A percentile compares a stretch with the other conserved stretches of the same genome.
Evolutionary conservation across 176 grass and related monocot species (phyloP).

Genomic region (Cenchrus fungigraminus): DNA sequence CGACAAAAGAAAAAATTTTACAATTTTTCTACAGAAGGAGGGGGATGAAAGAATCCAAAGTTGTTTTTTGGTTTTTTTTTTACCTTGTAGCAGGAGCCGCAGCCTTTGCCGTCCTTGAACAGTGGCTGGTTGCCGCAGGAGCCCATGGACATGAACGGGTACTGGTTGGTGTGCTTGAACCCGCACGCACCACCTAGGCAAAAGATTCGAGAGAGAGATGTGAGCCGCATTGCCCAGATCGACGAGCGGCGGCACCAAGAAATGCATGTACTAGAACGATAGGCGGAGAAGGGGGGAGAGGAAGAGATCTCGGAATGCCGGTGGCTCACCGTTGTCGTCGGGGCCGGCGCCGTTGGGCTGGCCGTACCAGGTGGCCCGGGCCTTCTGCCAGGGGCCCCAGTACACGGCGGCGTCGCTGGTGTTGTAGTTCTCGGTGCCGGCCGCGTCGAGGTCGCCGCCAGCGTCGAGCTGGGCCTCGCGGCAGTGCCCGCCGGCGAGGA

Average conservation of each 20-base stretch:
- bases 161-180: constrained; percentile 70
- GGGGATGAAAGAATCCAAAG: background rate
- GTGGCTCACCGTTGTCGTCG: constrained; percentile 68
- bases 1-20: background rate
- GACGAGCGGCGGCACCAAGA: background rate
- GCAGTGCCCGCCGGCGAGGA: constrained; percentile 37
- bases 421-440: constrained; percentile 30
- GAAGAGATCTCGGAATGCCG: background rate
- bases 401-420: constrained; percentile 45
- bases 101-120: constrained; percentile 88
- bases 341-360: constrained; percentile 76
- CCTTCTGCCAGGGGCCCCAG: constrained; percentile 55
- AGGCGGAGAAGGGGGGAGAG: background rate
- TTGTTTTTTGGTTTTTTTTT: background rate
- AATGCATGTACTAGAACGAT: background rate
- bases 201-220: constrained; percentile 1
- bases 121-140: constrained; percentile 84
- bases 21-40: background rate
- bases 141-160: constrained; percentile 77
- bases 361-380: constrained; percentile 90
- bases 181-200: constrained; percentile 77
- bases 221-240: constrained; percentile 45
- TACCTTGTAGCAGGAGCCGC: constrained; percentile 88
- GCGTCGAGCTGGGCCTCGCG: constrained; percentile 35
- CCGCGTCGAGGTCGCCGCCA: background rate